Percentiles rank a stretch among this genome's conserved stretches.
Evolutionary conservation across 805 yeast genomes (phyloP).

Genomic region (Barnettozyma pratensis): DNA sequence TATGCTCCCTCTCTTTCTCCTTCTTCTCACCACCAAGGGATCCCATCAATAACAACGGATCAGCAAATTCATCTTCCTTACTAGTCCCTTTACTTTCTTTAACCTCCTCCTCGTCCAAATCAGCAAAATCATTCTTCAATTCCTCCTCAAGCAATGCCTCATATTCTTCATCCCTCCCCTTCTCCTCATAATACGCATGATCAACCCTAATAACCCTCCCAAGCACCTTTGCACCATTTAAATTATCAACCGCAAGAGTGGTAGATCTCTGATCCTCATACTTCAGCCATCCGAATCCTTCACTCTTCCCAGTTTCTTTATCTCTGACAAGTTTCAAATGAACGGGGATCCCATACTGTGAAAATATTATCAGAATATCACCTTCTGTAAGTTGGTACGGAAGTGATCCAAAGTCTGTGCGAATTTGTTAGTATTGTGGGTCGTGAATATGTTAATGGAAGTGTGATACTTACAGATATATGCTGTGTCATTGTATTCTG

Average conservation of each 20-base stretch:
- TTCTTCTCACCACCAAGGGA: background rate
- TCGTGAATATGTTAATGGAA: no score
- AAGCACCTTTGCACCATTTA: slow-evolving; percentile 59
- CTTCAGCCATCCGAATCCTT: slow-evolving; percentile 77
- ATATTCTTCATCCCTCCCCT: slow-evolving; percentile 46
- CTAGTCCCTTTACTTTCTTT: background rate
- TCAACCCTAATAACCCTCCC: slow-evolving; percentile 59
- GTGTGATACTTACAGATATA: slow-evolving; percentile 43
- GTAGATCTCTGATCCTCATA: slow-evolving; percentile 80
- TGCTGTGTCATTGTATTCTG: slow-evolving; percentile 71
- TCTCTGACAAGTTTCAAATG: slow-evolving; percentile 69
- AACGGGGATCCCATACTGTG: slow-evolving; percentile 86
- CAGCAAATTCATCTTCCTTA: slow-evolving; percentile 21
- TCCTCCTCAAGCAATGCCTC: slow-evolving; percentile 32
- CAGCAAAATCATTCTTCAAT: slow-evolving; percentile 26
- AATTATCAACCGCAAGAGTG: slow-evolving; percentile 81
- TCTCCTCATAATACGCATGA: slow-evolving; percentile 59
- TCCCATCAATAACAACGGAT: slow-evolving; percentile 11
- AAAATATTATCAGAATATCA: slow-evolving; percentile 72
- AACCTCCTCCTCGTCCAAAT: slow-evolving; percentile 8
- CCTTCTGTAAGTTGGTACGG: slow-evolving; percentile 63
- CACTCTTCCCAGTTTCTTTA: slow-evolving; percentile 54
- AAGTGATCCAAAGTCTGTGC: slow-evolving; percentile 58
- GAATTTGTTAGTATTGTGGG: background rate
- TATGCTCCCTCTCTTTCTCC: background rate